Base-by-base conservation (phyloP, 164 flowering plant species). In the Magnolia kwangsiensis region DNA sequence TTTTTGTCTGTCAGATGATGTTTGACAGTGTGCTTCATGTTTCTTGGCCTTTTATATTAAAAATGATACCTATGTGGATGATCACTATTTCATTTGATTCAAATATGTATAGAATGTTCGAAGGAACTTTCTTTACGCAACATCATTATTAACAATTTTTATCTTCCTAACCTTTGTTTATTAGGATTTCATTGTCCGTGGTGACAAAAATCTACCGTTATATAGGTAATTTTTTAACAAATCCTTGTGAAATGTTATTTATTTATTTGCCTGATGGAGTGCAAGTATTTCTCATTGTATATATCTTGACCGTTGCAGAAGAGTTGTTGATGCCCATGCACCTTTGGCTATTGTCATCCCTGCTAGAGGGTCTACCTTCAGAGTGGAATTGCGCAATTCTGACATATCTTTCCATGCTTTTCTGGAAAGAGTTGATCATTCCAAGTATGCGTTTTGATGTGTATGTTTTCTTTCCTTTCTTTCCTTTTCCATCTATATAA, bases 121-220 rank as follows among this genome's bases (percentile, higher is more conserved):
- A 68, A 14, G 9, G 14, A 11, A 13, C 31, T 29, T 27, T 3
- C 14, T 31, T 66, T 66, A 9, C 13, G 27, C 23, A 66, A 9
- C 69, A 21, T 27, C 6, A 45, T 49, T 49, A 23, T 19, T 72
- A 2, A 14, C 19, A 27, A 55, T 55, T 72, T 59, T 55, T 10
- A 72, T 72, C 45, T 72, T 2, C 68, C 14, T 63, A 61, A 29
- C 51, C 31, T 31, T 70, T 76, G 55, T 10, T 76, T 24, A 1
- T 69, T 85, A 96, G 98, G 99, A 93, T 87, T 70, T 87, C 69
- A 89, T 93, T 71, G 59, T 88, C 63, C 99, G 98, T 76, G 99
- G 99, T 49, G 87, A 82, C 58, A 91, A 87, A 86, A 82, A 74
- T 70, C 82, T 93, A 20, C 98, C 94, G 6, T 80, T 96, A 75